Conservation (phyloP, 208 protist species). For the Kentomonas sorsogonicus region DNA sequence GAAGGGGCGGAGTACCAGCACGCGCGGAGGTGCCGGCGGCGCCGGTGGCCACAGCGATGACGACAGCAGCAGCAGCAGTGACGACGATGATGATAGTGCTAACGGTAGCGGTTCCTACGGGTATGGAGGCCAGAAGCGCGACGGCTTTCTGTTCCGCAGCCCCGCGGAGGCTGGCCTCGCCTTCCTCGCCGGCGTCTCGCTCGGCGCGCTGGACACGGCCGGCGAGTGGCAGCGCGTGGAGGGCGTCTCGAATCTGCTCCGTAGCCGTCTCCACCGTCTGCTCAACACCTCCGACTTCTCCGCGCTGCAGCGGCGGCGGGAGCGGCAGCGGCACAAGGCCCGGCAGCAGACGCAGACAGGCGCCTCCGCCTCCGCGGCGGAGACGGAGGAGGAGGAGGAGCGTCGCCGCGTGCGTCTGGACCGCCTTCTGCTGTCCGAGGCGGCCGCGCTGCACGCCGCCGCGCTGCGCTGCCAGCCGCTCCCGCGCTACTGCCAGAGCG, state of each 20-base stretch:
- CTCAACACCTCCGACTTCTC: background rate
- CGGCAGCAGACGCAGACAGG: too few species aligned
- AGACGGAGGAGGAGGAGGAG: background rate
- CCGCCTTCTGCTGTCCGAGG: too few species aligned
- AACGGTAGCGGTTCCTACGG: too few species aligned
- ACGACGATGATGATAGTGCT: constrained; percentile 11
- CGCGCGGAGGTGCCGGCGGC: too few species aligned
- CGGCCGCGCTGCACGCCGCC: too few species aligned
- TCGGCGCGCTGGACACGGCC: constrained; percentile 10
- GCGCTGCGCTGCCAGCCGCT: constrained; percentile 20
- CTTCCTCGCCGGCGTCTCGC: constrained; percentile 29
- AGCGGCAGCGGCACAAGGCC: background rate
- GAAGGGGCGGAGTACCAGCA: too few species aligned
- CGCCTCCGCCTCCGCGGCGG: too few species aligned
- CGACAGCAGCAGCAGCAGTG: constrained; percentile 9
- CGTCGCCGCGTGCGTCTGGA: background rate
- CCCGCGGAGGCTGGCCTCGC: constrained; percentile 17
- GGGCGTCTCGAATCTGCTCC: constrained; percentile 29
- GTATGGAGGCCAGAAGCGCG: too few species aligned
- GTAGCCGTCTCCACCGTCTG: constrained; percentile 3
- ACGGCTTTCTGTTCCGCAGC: too few species aligned
- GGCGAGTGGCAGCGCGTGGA: constrained; percentile 26
- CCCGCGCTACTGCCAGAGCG: constrained; percentile 10
- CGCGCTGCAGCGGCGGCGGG: too few species aligned
- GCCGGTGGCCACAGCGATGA: background rate